Base-by-base conservation (phyloP, 495 filamentous ascomycete species). In the Neurospora hispaniola region DNA sequence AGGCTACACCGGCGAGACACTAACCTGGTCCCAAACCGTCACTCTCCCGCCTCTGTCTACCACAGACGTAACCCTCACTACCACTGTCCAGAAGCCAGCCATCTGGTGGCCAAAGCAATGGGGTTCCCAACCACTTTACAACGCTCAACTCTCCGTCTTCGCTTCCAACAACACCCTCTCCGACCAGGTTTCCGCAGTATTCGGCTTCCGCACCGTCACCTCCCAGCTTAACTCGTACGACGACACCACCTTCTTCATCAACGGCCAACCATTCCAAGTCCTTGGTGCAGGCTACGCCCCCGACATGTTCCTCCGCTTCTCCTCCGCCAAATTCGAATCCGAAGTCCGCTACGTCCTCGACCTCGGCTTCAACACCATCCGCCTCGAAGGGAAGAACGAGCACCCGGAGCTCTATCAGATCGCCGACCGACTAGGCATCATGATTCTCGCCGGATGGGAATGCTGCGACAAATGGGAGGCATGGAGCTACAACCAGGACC, bases 401-500 rank as follows among this genome's bases (percentile, higher is more conserved):
- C 88, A 91, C 27, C 86, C 87, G 0, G 83, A 86, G 71, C 77
- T 91, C 0, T 91, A 89, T 75, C 79, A 87, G 0, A 79, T 89
- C 2, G 88, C 89, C 5, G 87, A 90, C 74, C 79, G 81, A 2
- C 79, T 89, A 70, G 89, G 89, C 0, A 70, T 91, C 10, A 89
- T 91, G 88, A 77, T 91, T 6, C 77, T 91, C 66, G 77, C 88
- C 0, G 89, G 89, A 0, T 91, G 89, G 89, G 89, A 91, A 71
- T 91, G 89, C 75, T 91, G 89, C 73, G 86, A 90, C 71, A 91
- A 90, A 75, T 90, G 89, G 89, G 89, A 91, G 73, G 88, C 83
- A 0, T 91, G 89, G 89, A 78, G 82, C 71, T 90, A 89, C 72
- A 90, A 90, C 75, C 77, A 86, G 10, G 86, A 90, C 42, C 77